Evolutionary conservation across 2,329 filamentous ascomycete species (phyloP).

Genomic region (Alternaria metachromatica): DNA sequence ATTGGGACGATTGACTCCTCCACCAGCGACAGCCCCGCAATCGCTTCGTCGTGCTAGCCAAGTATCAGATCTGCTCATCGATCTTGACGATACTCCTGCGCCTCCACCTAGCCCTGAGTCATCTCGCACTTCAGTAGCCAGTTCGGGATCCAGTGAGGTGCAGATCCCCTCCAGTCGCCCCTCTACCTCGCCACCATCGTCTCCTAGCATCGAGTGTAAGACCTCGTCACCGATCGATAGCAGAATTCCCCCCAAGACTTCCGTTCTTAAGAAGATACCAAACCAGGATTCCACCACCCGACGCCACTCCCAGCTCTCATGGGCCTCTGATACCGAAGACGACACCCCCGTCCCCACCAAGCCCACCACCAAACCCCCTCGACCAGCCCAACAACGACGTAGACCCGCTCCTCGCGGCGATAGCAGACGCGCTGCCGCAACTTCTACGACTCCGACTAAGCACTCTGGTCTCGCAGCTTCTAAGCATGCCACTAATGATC

Average conservation of each 20-base stretch:
- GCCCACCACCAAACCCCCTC: background rate
- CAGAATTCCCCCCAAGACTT: background rate
- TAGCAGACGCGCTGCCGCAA: background rate
- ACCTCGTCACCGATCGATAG: background rate
- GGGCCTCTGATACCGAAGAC: conserved; percentile 9
- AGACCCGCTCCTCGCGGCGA: background rate
- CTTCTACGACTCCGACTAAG: background rate
- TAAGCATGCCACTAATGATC: background rate
- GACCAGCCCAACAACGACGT: background rate
- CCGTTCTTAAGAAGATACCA: background rate
- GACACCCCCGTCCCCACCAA: background rate
- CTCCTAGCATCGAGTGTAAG: background rate
- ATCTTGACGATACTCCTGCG: conserved; percentile 10
- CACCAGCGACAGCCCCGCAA: background rate
- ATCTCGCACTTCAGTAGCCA: background rate
- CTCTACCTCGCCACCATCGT: background rate
- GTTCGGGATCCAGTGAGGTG: background rate
- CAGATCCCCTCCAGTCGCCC: background rate
- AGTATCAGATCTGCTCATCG: conserved; percentile 13
- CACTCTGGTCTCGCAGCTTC: background rate
- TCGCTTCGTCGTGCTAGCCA: background rate
- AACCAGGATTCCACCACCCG: background rate
- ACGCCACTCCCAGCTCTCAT: conserved; percentile 17
- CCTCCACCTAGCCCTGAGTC: conserved; percentile 4
- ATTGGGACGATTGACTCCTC: background rate